Evolutionary conservation across 805 yeast genomes (phyloP), one percentile per base, ranked within the genome.

Genomic region (Yarrowia osloensis): DNA sequence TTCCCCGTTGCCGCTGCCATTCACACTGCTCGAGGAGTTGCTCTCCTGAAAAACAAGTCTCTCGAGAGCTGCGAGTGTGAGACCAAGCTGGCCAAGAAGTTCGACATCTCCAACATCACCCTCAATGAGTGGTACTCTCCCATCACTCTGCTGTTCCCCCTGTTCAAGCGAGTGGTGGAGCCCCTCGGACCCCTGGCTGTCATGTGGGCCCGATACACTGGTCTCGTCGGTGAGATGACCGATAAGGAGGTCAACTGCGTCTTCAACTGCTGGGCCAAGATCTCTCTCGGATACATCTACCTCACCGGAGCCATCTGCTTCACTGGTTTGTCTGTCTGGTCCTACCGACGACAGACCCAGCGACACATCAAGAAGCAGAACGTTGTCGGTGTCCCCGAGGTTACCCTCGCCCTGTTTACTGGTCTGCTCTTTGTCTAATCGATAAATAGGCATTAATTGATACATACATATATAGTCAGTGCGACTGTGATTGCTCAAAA

Each of bases 191-290:
- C 63, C 37, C 49, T 57, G 24, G 63, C 49, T 26, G 63, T 40
- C 49, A 57, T 40, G 63, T 57, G 63, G 63, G 63, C 63, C 42
- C 63, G 63, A 39, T 57, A 57, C 63, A 57, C 63, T 19, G 63
- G 63, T 7, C 63, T 57, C 5, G 49, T 57, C 7, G 63, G 63
- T 5, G 63, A 57, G 15, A 39, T 57, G 63, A 39, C 49, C 49
- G 63, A 57, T n/a, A 28, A 57, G 49, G 37, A 57, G 63, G 63
- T 40, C 49, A 57, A 26, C 49, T 57, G 63, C 40, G 49, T 57
- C 39, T 57, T 57, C 63, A 57, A 39, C 63, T 26, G 63, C 49
- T 57, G 63, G 63, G 63, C 63, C 15, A 57, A 57, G 49, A 3
- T 57, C 37, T 57, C 63, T 39, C 63, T 57, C 21, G 63, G 63